Conservation (phyloP, 345 rosid genomes). For the Gossypium bickii region DNA sequence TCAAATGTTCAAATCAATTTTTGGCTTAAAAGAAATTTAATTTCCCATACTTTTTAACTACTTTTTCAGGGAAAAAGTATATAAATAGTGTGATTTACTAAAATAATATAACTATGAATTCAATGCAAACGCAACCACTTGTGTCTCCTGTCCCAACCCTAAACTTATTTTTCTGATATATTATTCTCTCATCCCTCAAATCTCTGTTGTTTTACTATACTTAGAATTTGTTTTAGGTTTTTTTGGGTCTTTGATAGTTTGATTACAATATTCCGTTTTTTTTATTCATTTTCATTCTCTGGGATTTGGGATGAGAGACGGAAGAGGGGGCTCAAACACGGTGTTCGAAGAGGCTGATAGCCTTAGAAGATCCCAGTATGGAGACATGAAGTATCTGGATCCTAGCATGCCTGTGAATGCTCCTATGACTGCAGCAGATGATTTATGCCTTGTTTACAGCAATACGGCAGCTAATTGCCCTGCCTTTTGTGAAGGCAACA, state of each 20-base stretch:
- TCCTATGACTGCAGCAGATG: conserved; percentile 36
- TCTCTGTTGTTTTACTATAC: neutral
- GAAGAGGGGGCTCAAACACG: neutral
- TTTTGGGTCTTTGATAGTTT: neutral
- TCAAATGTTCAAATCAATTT: neutral
- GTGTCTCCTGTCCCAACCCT: neutral
- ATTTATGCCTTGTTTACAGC: conserved; percentile 50
- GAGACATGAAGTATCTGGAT: conserved; percentile 34
- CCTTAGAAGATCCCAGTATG: conserved; percentile 21
- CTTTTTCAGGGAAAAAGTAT: neutral
- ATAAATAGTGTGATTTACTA: neutral
- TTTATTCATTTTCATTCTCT: neutral
- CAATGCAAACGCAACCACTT: neutral
- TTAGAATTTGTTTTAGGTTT: neutral
- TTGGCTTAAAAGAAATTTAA: neutral
- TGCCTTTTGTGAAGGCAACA: conserved; percentile 29
- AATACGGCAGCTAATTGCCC: conserved; percentile 52
- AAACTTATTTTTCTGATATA: neutral
- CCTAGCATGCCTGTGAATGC: conserved; percentile 34
- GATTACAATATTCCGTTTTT: neutral
- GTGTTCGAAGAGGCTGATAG: conserved; percentile 34
- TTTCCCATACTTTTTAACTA: too few relatives aligned
- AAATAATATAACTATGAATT: neutral
- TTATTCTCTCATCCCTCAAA: neutral
- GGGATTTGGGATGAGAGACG: neutral